Percentiles rank a stretch among this genome's conserved stretches.
Evolutionary conservation across 1,284 basidiomycete genomes (phyloP).

Genomic region (Sporisorium iseilematis-ciliati): DNA sequence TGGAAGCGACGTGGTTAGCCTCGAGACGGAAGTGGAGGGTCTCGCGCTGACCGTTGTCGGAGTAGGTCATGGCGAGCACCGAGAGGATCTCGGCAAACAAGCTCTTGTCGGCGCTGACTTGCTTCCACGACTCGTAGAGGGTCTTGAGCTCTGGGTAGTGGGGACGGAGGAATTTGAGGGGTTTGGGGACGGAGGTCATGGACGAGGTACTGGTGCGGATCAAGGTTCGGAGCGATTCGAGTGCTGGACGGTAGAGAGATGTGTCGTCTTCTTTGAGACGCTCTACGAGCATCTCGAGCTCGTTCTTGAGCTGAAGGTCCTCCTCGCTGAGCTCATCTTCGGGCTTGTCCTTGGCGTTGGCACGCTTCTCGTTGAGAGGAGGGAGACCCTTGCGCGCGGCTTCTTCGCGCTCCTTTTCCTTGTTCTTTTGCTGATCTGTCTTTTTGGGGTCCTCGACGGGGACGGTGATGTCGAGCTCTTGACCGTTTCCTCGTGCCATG

Average conservation of each 20-base stretch:
- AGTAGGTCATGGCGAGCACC: slow-evolving; percentile 99
- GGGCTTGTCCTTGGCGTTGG: slow-evolving; percentile 73
- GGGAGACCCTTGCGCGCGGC: slow-evolving; percentile 50
- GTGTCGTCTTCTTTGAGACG: slow-evolving; percentile 90
- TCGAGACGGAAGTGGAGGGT: slow-evolving; percentile 75
- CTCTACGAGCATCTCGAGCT: slow-evolving; percentile 97
- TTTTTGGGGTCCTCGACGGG: slow-evolving; percentile 50
- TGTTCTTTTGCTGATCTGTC: slow-evolving; percentile 51
- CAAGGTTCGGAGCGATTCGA: slow-evolving; percentile 92
- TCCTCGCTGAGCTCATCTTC: slow-evolving; percentile 88
- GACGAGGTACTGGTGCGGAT: slow-evolving; percentile 97
- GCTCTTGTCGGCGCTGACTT: slow-evolving; percentile 74
- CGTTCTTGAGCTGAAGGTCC: slow-evolving; percentile 91
- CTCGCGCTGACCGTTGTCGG: slow-evolving; percentile 92
- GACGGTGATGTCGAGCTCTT: slow-evolving; percentile 54
- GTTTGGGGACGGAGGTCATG: slow-evolving; percentile 99
- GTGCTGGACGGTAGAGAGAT: slow-evolving; percentile 85
- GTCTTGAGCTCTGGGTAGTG: slow-evolving; percentile 84
- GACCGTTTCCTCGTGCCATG: slow-evolving; percentile 55
- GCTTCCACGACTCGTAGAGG: slow-evolving; percentile 62
- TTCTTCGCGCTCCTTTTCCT: slow-evolving; percentile 52
- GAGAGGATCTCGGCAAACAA: slow-evolving; percentile 98
- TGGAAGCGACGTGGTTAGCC: slow-evolving; percentile 51
- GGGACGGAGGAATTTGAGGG: slow-evolving; percentile 96
- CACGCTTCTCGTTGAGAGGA: slow-evolving; percentile 32